Evolutionary conservation across 495 filamentous ascomycete species (phyloP), one percentile per base, ranked within the genome.

Genomic region (Pseudevernia furfuracea): DNA sequence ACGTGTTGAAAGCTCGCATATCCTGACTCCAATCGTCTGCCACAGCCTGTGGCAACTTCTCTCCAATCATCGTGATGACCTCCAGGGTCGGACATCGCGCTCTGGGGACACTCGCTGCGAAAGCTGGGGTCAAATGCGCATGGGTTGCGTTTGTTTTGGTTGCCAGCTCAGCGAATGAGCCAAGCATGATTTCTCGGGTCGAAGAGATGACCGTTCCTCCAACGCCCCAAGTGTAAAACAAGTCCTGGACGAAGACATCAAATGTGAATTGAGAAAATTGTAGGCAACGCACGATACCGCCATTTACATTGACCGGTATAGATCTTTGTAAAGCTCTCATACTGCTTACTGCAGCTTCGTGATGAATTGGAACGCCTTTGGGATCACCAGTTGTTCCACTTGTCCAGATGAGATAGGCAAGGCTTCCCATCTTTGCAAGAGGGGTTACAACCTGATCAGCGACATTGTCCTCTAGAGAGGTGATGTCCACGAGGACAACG

Each of bases 221-320:
- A 8, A 75, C 23, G 8, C 71, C 71, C 75, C 75, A 77, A 0
- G 75, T 77, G 61, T 75, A 77, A 68, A 77, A 77, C 11, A 77
- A 46, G 62, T 77, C 75, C 43, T 77, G 74, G 48, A 77, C 71
- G 21, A 74, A 75, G 7, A 77, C 75, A 60, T 77, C 75, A 58
- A 77, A 77, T 0, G 75, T 76, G 60, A 70, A 74, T 36, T 73
- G 71, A 14, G 75, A 77, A 59, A 77, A 76, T 44, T 77, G 75
- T 48, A 77, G 56, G 62, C 75, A 77, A 4, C 75, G 71, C 1
- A 75, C 69, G 32, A 37, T 48, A 21, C 68, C 71, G 5, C 70
- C 64, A 30, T 62, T 59, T 0, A 69, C 69, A 37, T 77, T 63
- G 3, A 62, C 66, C 0, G 75, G 75, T 32, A 77, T 74, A 38